Base-by-base conservation (phyloP, 2,329 filamentous ascomycete species). In the Teratosphaeria nubilosa region DNA sequence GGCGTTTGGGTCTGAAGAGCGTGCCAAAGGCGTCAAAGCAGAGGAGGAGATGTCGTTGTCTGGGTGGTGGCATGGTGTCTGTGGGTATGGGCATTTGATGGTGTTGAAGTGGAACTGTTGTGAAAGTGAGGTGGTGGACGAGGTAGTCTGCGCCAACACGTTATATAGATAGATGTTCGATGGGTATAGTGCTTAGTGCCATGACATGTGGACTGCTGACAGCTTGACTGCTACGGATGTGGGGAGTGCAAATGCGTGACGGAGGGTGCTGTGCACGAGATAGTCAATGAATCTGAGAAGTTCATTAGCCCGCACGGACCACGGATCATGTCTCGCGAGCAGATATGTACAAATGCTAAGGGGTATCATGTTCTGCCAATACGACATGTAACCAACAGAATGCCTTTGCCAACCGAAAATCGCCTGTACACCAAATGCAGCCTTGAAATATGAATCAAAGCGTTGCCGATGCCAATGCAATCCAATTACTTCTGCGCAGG, bases 21-120 rank as follows among this genome's bases (percentile, higher is more conserved):
- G 84, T 87, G n/a, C 81, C 82, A 63, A 86, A 86, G 4, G 83
- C 84, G 67, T 87, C 84, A 56, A 86, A 81, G 60, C 81, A 83
- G 1, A 86, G 69, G 0, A 86, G 70, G 1, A 86, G 74, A 60
- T 82, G 81, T 20, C 65, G 62, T 56, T 65, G 68, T 48, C 7
- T 4, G 27, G 27, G 27, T 30, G 63, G 45, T 11, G 10, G 41
- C 63, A 63, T 63, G 13, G 10, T 48, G 55, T 55, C 31, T 41
- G 16, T 24, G 41, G n/a, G 41, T 16, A 4, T 51, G 54, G 27
- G 31, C 24, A 56, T 51, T 20, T 48, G 45, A 50, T n/a, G 20
- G 16, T 51, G 41, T 41, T 14, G 13, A 16, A 41, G 13, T n/a
- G n/a, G n/a, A n/a, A n/a, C n/a, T n/a, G 16, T 16, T 41, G 13